Base-by-base conservation (phyloP, 1,284 basidiomycete species). In the Ganoderma sp. region DNA sequence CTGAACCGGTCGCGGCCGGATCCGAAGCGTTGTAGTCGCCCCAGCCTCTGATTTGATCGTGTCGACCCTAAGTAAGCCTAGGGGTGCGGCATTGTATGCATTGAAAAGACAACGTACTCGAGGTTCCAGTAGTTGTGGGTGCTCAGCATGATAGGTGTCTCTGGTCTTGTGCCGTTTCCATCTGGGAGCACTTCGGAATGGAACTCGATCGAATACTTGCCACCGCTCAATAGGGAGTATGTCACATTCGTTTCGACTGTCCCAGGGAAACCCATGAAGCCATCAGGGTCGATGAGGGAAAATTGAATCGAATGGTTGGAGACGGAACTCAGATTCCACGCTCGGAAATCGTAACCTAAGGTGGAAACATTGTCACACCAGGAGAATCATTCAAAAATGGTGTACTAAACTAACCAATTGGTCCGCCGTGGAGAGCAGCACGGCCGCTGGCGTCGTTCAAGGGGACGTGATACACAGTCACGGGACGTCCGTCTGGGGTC, bases 91-190 rank as follows among this genome's bases (percentile, higher is more conserved):
- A 14, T 10, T 48, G n/a, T 22, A 22, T 8, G n/a, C 9, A 14
- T 52, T 12, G 4, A 39, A 19, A 19, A 0, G 32, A 32, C 32
- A 39, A 58, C 56, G 56, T n/a, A 58, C 56, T 58, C 56, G n/a
- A 58, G 56, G 37, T 58, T 58, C 56, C 56, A 58, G 34, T 58
- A 58, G n/a, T 58, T 58, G 37, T 58, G 56, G 19, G 56, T 58
- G 56, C 56, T 58, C 19, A 58, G n/a, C 56, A 58, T 58, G n/a
- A 58, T 58, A 6, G 56, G 56, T 14, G 34, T 58, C n/a, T 58
- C 56, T 2, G 56, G 19, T 10, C 56, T 19, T 12, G 56, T 58
- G 10, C 34, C 56, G 37, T 58, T 39, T n/a, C 5, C 56, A 19
- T 58, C 32, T 39, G 34, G 56, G 19, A 58, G 56, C n/a, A 58